Evolutionary conservation across 2,329 filamentous ascomycete genomes (phyloP).

Genomic region (Furcasterigmium furcatum): DNA sequence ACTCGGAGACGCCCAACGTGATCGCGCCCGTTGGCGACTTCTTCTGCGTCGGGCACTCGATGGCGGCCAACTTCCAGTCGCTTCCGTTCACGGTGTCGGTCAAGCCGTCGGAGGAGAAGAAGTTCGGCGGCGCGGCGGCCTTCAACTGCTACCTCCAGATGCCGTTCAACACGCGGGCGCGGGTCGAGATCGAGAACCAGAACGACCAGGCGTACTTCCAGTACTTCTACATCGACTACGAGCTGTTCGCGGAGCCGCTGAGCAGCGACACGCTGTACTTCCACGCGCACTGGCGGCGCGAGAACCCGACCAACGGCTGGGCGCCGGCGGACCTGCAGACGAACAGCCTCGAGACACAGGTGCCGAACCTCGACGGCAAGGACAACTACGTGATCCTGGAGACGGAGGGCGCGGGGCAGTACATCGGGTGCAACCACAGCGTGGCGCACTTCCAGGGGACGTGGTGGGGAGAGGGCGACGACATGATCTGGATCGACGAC

Average conservation of each 20-base stretch:
- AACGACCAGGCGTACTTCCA: constrained; percentile 26
- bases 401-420: constrained; percentile 22
- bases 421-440: constrained; percentile 27
- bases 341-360: constrained; percentile 26
- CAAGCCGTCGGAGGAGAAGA: constrained; percentile 27
- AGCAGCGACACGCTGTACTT: constrained; percentile 25
- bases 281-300: constrained; percentile 27
- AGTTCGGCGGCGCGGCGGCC: constrained; percentile 26
- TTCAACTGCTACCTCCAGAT: constrained; percentile 28
- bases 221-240: constrained; percentile 31
- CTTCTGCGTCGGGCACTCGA: constrained; percentile 26
- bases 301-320: constrained; percentile 28
- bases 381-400: constrained; percentile 26
- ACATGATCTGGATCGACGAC: constrained; percentile 30
- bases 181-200: constrained; percentile 30
- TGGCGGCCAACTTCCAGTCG: constrained; percentile 28
- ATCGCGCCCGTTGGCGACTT: constrained; percentile 26
- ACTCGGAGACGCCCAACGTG: constrained; percentile 24
- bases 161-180: constrained; percentile 29
- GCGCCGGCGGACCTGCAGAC: constrained; percentile 23
- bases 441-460: constrained; percentile 26
- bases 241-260: constrained; percentile 19
- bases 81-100: constrained; percentile 27
- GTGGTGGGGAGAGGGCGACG: constrained; percentile 30
- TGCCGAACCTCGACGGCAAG: constrained; percentile 23